Conservation (phyloP, 2,329 filamentous ascomycete species). For the Lachnellula subtilissima region DNA sequence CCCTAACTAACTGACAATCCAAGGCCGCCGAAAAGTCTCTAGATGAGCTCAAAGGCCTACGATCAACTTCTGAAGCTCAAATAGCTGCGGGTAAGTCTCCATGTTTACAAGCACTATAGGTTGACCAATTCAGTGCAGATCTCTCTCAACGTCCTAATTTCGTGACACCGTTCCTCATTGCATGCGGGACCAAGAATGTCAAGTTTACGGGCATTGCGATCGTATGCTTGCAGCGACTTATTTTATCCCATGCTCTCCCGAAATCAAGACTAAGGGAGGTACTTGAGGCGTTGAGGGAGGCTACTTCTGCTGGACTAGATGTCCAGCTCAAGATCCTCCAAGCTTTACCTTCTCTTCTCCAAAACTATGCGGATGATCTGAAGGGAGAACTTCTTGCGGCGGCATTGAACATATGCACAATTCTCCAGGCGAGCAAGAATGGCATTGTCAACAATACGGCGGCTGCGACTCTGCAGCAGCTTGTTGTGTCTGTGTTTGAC, state of each 20-base stretch:
- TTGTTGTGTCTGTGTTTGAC: conserved; percentile 89
- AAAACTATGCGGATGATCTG: conserved; percentile 82
- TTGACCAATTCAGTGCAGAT: conserved; percentile 48
- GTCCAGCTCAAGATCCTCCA: conserved; percentile 95
- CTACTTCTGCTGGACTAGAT: conserved; percentile 74
- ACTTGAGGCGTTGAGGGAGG: conserved; percentile 81
- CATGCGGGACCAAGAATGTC: conserved; percentile 82
- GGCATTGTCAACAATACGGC: conserved; percentile 92
- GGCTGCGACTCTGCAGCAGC: conserved; percentile 90
- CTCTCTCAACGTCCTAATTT: conserved; percentile 77
- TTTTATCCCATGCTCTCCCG: conserved; percentile 75
- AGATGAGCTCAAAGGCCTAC: conserved; percentile 76
- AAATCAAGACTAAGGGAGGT: conserved; percentile 77
- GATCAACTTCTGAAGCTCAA: conserved; percentile 65
- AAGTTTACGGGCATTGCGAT: conserved; percentile 87
- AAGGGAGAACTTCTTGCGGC: conserved; percentile 76
- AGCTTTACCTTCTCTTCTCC: conserved; percentile 79
- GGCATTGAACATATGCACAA: conserved; percentile 84
- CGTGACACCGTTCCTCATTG: conserved; percentile 88
- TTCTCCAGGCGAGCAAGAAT: conserved; percentile 86
- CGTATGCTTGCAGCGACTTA: conserved; percentile 81
- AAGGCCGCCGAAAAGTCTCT: conserved; percentile 91
- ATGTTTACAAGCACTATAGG: conserved; percentile 1
- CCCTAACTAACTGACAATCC: conserved; percentile 17
- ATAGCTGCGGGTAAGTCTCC: conserved; percentile 33